Conservation (phyloP, 2,329 filamentous ascomycete species). For the Elsinoe arachidis region DNA sequence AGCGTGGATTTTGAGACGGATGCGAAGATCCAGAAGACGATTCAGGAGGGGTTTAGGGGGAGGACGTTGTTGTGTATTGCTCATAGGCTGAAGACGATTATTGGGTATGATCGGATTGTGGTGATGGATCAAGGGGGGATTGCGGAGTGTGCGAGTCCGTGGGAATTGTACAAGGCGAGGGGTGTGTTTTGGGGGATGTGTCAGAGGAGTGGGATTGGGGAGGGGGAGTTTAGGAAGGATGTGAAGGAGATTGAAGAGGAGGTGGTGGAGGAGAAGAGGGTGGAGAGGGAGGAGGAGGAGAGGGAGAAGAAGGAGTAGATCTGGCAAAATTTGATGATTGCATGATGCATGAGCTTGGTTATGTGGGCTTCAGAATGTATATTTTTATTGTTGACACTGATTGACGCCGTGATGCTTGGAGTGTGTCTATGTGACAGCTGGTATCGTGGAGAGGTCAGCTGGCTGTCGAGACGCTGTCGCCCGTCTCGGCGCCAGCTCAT, state of each 20-base stretch:
- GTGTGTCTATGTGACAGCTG: not conserved
- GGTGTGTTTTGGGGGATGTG: conserved; percentile 89
- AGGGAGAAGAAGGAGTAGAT: not conserved
- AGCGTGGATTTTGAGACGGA: conserved; percentile 95
- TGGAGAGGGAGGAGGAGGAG: not conserved
- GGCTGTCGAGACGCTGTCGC: not conserved
- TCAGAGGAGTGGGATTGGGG: conserved; percentile 67
- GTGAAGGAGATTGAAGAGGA: conserved; percentile 23
- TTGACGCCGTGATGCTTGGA: not conserved
- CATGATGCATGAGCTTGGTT: not conserved
- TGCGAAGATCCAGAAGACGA: conserved; percentile 85
- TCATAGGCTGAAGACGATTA: conserved; percentile 83
- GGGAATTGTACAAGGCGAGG: conserved; percentile 60
- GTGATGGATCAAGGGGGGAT: conserved; percentile 90
- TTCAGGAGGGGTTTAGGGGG: conserved; percentile 73
- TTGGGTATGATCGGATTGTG: conserved; percentile 83
- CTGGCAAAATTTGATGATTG: not conserved
- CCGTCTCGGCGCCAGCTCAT: not conserved
- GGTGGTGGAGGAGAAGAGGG: conserved; percentile 23
- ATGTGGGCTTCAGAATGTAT: not conserved
- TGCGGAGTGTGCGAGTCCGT: conserved; percentile 73
- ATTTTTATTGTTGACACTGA: not conserved
- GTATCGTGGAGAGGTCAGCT: not conserved
- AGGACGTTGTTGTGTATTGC: conserved; percentile 89
- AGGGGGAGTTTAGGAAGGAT: conserved; percentile 37